Evolutionary conservation across 176 grass and related monocot species (phyloP).

Genomic region (Rhynchospora tenuis): DNA sequence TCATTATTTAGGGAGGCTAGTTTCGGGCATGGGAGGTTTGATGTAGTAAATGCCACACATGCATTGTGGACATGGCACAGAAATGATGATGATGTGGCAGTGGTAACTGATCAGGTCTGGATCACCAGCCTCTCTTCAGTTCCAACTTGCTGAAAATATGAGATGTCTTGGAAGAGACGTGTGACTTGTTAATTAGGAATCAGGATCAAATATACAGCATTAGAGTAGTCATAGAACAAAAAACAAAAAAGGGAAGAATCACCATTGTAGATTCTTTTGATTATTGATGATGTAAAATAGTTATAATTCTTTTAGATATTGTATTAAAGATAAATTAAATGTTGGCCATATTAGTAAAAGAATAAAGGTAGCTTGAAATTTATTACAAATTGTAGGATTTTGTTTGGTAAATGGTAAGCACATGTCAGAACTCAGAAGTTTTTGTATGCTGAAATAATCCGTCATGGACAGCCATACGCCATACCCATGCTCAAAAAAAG

Average conservation of each 20-base stretch:
- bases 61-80: slow-evolving; percentile 59
- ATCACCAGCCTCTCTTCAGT: slow-evolving; percentile 44
- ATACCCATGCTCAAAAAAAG: too few species aligned
- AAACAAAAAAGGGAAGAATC: not conserved
- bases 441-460: too few species aligned
- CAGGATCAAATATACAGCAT: not conserved
- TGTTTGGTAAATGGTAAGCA: too few species aligned
- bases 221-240: slow-evolving; percentile 2
- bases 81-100: slow-evolving; percentile 44
- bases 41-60: slow-evolving; percentile 49
- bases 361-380: not conserved
- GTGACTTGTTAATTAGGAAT: slow-evolving; percentile 13
- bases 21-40: slow-evolving; percentile 62
- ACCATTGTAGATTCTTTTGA: not conserved
- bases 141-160: slow-evolving; percentile 19
- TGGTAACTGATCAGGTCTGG: slow-evolving; percentile 49
- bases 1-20: slow-evolving; percentile 71
- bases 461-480: too few species aligned
- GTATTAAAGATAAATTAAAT: not conserved
- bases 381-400: too few species aligned
- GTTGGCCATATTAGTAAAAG: not conserved
- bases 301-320: not conserved
- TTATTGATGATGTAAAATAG: not conserved
- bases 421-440: too few species aligned
- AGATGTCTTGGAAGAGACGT: not conserved